A percentile compares a stretch with the other conserved stretches of the same genome.
These are phyloP conservation scores for Gomphus sp. DNA, from an alignment of 1,284 basidiomycete genomes.

Conservation along the genomic window DNA sequence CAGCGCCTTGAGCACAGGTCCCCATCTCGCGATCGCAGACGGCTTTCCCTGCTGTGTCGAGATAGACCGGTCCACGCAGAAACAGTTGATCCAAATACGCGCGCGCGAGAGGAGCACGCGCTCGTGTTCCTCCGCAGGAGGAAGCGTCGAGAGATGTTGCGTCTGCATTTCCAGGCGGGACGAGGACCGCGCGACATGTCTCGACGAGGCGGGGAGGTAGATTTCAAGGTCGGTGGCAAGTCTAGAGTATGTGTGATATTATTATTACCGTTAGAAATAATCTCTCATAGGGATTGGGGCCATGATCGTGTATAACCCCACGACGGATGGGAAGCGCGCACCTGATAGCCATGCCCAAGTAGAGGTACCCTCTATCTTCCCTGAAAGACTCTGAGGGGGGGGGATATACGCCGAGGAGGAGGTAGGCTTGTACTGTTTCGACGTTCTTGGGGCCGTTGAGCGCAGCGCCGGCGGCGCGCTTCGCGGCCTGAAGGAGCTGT, in stretches of 20 bases:
- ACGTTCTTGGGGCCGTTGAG: slow-evolving; percentile 40
- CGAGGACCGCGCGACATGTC: slow-evolving; percentile 14
- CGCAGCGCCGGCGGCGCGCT: slow-evolving; percentile 40
- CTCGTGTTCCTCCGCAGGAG: not conserved
- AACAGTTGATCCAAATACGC: slow-evolving; percentile 60
- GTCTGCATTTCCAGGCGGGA: not conserved
- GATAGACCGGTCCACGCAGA: slow-evolving; percentile 51
- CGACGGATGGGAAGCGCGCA: slow-evolving; percentile 12
- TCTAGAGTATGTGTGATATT: slow-evolving; percentile 20
- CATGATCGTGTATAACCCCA: no score
- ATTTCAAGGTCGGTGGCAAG: slow-evolving; percentile 44
- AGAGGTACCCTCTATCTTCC: slow-evolving; percentile 48
- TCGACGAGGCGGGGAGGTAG: slow-evolving; percentile 33
- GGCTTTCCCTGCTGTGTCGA: slow-evolving; percentile 60
- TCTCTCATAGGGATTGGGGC: no score
- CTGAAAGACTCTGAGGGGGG: slow-evolving; percentile 46
- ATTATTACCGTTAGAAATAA: no score
- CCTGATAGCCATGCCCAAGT: slow-evolving; percentile 52
- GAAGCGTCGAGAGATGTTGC: not conserved
- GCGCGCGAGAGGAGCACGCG: slow-evolving; percentile 34
- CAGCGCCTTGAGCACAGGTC: slow-evolving; percentile 24
- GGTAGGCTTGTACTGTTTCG: slow-evolving; percentile 49
- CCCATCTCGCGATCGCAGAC: slow-evolving; percentile 39
- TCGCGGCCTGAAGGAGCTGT: slow-evolving; percentile 42
- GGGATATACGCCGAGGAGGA: slow-evolving; percentile 43